Evolutionary conservation across 1,284 basidiomycete species (phyloP).

Genomic region (Ganoderma sp.): DNA sequence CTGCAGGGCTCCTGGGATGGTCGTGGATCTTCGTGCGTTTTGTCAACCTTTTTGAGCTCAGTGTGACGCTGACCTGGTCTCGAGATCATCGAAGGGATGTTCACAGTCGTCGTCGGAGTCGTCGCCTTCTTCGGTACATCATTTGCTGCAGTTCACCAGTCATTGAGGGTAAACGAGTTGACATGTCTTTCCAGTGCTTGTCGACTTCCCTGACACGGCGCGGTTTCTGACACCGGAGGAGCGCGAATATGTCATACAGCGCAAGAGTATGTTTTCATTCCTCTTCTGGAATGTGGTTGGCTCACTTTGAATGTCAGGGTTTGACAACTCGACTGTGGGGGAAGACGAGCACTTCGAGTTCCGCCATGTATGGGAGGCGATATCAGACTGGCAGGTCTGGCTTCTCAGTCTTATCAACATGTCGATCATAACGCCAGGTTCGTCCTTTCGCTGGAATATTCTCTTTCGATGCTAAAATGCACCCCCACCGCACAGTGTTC

Average conservation of each 20-base stretch:
- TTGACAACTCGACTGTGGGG: constrained; percentile 67
- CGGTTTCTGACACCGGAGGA: constrained; percentile 64
- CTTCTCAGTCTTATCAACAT: constrained; percentile 64
- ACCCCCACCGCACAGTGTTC: constrained; percentile 21
- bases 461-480: not conserved
- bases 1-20: constrained; percentile 47
- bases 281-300: not conserved
- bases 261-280: constrained; percentile 52
- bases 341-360: constrained; percentile 68
- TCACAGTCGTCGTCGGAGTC: constrained; percentile 57
- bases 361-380: constrained; percentile 58
- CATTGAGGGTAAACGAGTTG: not conserved
- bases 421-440: constrained; percentile 63
- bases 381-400: constrained; percentile 73
- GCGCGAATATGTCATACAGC: constrained; percentile 59
- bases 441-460: constrained; percentile 34
- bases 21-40: constrained; percentile 52
- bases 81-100: constrained; percentile 62
- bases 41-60: not conserved
- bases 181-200: constrained; percentile 46
- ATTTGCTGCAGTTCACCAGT: no score
- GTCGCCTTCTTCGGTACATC: constrained; percentile 52
- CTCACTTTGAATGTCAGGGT: constrained; percentile 46
- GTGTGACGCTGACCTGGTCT: not conserved
- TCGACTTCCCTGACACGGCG: constrained; percentile 63